Evolutionary conservation across 768 basidiomycete genomes (phyloP), one percentile per base, ranked within the genome.

Genomic region (Lentinus tigrinus): DNA sequence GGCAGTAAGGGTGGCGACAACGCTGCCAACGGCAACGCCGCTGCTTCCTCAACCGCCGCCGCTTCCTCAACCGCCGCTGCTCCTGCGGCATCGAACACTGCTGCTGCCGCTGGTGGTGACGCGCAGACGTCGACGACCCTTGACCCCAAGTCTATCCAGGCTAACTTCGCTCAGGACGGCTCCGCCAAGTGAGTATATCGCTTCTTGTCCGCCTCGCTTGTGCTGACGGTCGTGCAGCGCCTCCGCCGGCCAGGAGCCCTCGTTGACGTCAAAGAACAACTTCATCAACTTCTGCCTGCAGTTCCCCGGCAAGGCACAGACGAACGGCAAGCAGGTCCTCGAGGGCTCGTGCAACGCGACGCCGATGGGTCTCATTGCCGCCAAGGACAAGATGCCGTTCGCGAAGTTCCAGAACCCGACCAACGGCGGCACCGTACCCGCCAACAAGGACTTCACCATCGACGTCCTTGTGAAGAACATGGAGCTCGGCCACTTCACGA

Each of bases 361-460:
- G 10, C 82, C 83, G 0, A 83, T 87, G 78, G 87, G 88, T 53
- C 65, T 77, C 42, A 81, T 89, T 54, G 77, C 82, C n/a, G 70
- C 84, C 8, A 69, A 70, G 26, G 70, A 73, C 42, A 78, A 80
- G 54, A 78, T 83, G 73, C 86, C 88, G 0, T 77, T 80, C 2
- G 67, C 74, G 61, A 87, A 85, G 69, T 87, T 88, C 67, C 59
- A 67, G 28, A 63, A 57, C 60, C 85, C 86, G 4, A 47, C 36
- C 47, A 88, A 87, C 65, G 72, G 75, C 55, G 73, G 70, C 37
- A 73, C 74, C 51, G 36, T 85, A 27, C 63, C 76, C 21, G 74
- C 79, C n/a, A 79, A 84, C 69, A 68, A 68, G 17, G 70, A 77
- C 5, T 88, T 91, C 71, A 78, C 79, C 54, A 76, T 90, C 60